A percentile compares a stretch with the other conserved stretches of the same genome.
These are phyloP conservation scores for Limtongia smithiae DNA, from an alignment of 805 yeast genomes.

Conservation along the genomic window DNA sequence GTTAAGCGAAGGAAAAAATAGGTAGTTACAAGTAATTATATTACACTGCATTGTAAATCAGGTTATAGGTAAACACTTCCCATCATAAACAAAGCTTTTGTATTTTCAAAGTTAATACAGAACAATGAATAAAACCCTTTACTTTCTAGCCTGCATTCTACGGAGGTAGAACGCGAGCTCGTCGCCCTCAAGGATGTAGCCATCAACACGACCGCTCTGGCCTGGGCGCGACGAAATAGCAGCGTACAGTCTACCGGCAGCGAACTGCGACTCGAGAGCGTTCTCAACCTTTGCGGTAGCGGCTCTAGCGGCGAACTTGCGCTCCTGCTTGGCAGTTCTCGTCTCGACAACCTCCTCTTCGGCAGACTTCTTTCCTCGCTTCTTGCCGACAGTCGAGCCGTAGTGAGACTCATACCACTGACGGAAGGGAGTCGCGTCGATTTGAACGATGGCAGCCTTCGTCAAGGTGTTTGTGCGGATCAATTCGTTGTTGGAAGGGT, in stretches of 20 bases:
- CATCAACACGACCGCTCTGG: slow-evolving; percentile 99
- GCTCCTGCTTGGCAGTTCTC: slow-evolving; percentile 76
- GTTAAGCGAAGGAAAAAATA: slow-evolving; percentile 21
- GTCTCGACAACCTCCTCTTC: slow-evolving; percentile 48
- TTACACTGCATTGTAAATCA: slow-evolving; percentile 13
- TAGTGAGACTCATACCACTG: slow-evolving; percentile 99
- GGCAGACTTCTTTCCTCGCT: slow-evolving; percentile 43
- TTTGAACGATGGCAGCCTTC: slow-evolving; percentile 97
- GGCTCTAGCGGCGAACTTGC: slow-evolving; percentile 93
- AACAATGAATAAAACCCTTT: slow-evolving; percentile 38
- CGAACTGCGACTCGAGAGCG: slow-evolving; percentile 93
- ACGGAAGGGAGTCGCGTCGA: slow-evolving; percentile 99
- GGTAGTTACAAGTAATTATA: slow-evolving; percentile 28
- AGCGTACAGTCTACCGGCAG: slow-evolving; percentile 99
- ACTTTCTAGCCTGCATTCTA: slow-evolving; percentile 99
- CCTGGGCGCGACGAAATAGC: slow-evolving; percentile 99
- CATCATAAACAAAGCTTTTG: not conserved
- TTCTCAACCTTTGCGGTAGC: slow-evolving; percentile 77
- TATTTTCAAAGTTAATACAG: not conserved
- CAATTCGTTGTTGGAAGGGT: slow-evolving; percentile 99
- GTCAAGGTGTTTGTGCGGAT: slow-evolving; percentile 99
- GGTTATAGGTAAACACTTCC: slow-evolving; percentile 10
- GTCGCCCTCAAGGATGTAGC: slow-evolving; percentile 99
- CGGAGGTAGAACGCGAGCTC: slow-evolving; percentile 99
- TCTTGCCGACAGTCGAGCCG: slow-evolving; percentile 91